phyloP scores from a whole-genome alignment of 2,329 filamentous ascomycete species.

The Stachybotrys chartarum region DNA sequence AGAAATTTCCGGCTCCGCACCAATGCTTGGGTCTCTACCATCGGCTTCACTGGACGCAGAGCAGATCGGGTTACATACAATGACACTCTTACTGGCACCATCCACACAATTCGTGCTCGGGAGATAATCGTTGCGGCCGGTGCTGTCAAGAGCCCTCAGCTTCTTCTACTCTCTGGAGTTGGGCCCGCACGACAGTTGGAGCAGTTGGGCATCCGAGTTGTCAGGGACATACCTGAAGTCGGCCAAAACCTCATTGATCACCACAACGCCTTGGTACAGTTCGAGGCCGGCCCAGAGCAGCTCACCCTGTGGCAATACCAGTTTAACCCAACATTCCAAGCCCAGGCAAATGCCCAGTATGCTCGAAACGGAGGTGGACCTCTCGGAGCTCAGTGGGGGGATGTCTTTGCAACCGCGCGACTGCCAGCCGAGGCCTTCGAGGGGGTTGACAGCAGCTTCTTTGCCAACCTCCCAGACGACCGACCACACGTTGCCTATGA shows the following conservation, averaged over 20 bases:
- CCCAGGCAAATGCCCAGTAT: not conserved
- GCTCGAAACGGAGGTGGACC: not conserved
- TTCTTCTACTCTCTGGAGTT: slow-evolving; percentile 29
- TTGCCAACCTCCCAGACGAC: not conserved
- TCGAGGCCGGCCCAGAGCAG: not conserved
- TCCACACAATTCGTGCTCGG: not conserved
- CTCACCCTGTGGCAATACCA: not conserved
- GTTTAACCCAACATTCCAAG: not conserved
- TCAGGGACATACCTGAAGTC: slow-evolving; percentile 41
- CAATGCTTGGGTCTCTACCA: not conserved
- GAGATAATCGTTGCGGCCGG: slow-evolving; percentile 22
- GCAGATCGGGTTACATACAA: not conserved
- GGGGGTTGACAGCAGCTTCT: not conserved
- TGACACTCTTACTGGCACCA: not conserved
- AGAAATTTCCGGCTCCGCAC: not conserved
- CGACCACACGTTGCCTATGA: not conserved
- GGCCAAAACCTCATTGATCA: not conserved
- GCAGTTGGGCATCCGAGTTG: slow-evolving; percentile 36
- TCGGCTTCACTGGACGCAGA: not conserved
- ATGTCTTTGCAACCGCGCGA: not conserved
- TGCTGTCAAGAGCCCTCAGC: slow-evolving; percentile 25
- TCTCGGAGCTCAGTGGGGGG: not conserved
- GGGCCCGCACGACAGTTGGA: slow-evolving; percentile 22
- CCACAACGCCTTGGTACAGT: not conserved
- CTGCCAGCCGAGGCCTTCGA: not conserved